Evolutionary conservation across 805 yeast species (phyloP), one percentile per base, ranked within the genome.

Genomic region (Hanseniaspora mollemarum): DNA sequence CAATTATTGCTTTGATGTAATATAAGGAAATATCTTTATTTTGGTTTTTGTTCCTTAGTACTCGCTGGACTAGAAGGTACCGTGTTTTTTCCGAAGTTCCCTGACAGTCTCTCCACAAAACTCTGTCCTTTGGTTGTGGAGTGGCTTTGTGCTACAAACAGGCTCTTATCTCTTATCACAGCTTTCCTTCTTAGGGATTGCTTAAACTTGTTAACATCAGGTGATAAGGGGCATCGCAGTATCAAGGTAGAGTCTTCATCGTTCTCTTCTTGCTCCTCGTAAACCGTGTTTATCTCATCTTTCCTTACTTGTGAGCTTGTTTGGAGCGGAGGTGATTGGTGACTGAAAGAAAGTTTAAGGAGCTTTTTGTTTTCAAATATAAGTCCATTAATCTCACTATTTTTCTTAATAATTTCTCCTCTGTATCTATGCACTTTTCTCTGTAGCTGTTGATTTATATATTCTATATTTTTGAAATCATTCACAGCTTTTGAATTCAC

Each of bases 361-460:
- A 36, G 26, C 12, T 10, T 18, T 4, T 26, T 40, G 12, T 28
- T 26, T 37, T 37, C 41, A 21, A 13, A 60, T 36, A 66, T 63
- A 49, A 76, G 57, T 40, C 62, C 59, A 32, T 64, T 69, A 31
- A 76, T 71, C 56, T 73, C 76, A 36, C 60, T 64, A 56, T 74
- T 73, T 55, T 71, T 71, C 38, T 65, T 70, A 10, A 66, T 65
- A 19, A 73, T 64, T 49, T 68, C 72, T 29, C 61, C 62, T 53
- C 69, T 72, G 46, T 72, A 70, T 56, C 74, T 78, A 53, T 63
- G 64, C 33, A 76, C 63, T 54, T 71, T 67, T 10, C 62, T 61
- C 53, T 69, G 62, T 12, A 72, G 62, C 16, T 61, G 62, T 24
- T 64, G 67, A 43, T 63, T 59, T 35, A 65, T 68, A 13, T 62